Evolutionary conservation across 2,329 filamentous ascomycete genomes (phyloP), one percentile per base, ranked within the genome.

Genomic region (Biscogniauxia marginata): DNA sequence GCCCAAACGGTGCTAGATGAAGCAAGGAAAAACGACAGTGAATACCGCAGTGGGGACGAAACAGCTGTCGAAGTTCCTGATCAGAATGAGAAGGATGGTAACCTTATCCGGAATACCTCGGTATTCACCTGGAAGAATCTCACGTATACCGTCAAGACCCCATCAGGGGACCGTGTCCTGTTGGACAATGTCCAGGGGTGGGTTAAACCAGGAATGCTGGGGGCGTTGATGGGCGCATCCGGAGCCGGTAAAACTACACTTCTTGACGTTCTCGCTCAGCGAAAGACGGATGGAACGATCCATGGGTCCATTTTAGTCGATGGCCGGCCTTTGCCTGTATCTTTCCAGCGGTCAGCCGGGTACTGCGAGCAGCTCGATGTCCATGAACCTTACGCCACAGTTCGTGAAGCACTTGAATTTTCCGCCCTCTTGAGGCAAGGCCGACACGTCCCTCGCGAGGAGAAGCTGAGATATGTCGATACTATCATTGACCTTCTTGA

Each of bases 181-280:
- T 75, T 95, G 19, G 84, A 92, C 57, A 81, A 91, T 58, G 87
- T 93, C 1, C 86, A 93, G 64, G 90, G 90, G n/a, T 93, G 87
- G 79, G 89, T 95, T 46, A 89, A 90, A 58, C 90, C 91, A 1
- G 90, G 90, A 25, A 92, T 88, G 52, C 74, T 93, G 50, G 93
- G 89, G 8, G 90, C 89, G 7, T 79, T 93, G 0, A 93, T 93
- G 90, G 88, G 79, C 34, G 77, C 78, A 20, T 79, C 78, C 4
- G 67, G 67, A 9, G 66, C 67, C 45, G 77, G 74, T 68, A 70
- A 64, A 64, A 65, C 61, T 3, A 66, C 55, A 0, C 25, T 65
- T 22, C 47, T 70, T 44, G 66, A 72, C 56, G 55, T 51, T 1
- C 49, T 63, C 23, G 52, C 56, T 70, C 74, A 76, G 47, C 30